Conservation (phyloP, 345 rosid species). For the Populus ilicifolia region DNA sequence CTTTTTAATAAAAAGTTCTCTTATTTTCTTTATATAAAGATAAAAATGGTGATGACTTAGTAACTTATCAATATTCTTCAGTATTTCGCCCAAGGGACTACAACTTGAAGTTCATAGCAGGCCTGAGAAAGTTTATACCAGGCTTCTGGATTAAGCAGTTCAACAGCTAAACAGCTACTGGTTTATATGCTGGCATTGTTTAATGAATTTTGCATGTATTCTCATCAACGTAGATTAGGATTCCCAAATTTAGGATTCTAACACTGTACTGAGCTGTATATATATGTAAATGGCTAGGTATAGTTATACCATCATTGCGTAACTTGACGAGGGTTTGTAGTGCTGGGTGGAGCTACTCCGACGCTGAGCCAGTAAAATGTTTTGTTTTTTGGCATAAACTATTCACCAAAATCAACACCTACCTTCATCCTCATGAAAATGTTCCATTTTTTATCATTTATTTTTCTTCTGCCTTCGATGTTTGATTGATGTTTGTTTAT, state of each 20-base stretch:
- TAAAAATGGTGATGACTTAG: conserved; percentile 32
- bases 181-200: neutral
- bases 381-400: no score
- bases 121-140: conserved; percentile 39
- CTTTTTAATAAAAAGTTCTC: conserved; percentile 51
- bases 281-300: neutral
- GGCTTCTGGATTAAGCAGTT: conserved; percentile 8
- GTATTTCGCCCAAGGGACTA: conserved; percentile 42
- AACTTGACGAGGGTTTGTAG: no score
- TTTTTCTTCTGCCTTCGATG: no score
- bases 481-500: no score
- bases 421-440: no score
- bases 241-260: neutral
- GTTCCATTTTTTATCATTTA: no score
- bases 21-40: conserved; percentile 62
- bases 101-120: conserved; percentile 41
- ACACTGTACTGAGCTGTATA: neutral
- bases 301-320: no score
- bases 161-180: neutral
- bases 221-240: neutral
- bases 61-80: conserved; percentile 56
- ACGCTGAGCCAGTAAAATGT: no score
- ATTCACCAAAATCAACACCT: no score
- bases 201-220: neutral
- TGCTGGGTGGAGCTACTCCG: no score